These are phyloP conservation scores for Tagetes patula DNA, from an alignment of 129 eudicot species.

Conservation along the genomic window DNA sequence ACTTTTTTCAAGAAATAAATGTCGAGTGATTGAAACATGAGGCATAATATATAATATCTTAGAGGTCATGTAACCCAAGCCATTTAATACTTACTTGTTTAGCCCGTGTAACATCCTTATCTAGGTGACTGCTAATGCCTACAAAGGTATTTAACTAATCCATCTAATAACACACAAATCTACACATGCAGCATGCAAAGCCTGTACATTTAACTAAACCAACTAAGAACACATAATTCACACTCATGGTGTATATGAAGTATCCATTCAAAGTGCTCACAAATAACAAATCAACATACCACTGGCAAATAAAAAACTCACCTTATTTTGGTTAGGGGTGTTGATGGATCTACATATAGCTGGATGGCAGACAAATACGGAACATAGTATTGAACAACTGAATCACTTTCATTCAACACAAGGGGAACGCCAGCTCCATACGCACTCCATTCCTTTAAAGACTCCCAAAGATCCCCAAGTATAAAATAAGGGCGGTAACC, in stretches of 20 bases:
- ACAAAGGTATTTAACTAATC: not conserved
- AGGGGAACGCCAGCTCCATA: constrained; percentile 98
- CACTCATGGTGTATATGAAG: not conserved
- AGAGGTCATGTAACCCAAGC: not conserved
- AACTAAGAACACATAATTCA: not conserved
- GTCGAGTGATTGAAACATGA: not conserved
- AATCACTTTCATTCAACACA: constrained; percentile 66
- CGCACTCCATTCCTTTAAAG: constrained; percentile 93
- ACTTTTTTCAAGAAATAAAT: not conserved
- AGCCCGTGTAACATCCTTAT: not conserved
- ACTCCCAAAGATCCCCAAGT: constrained; percentile 98
- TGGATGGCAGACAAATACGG: constrained; percentile 95
- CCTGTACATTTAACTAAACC: not conserved
- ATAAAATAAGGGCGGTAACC: constrained; percentile 59
- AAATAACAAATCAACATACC: not conserved
- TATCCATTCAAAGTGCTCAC: not conserved
- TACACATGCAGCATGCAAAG: not conserved
- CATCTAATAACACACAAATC: not conserved
- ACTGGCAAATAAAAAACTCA: constrained; percentile 23
- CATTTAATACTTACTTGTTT: constrained; percentile 2
- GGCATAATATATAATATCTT: not conserved
- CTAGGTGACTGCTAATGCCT: not conserved
- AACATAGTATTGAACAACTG: constrained; percentile 90
- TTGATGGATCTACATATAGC: constrained; percentile 74
- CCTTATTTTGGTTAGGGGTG: constrained; percentile 51